Evolutionary conservation across 1,139 yeast genomes (phyloP).

Genomic region (Blastobotrys arbuscula): DNA sequence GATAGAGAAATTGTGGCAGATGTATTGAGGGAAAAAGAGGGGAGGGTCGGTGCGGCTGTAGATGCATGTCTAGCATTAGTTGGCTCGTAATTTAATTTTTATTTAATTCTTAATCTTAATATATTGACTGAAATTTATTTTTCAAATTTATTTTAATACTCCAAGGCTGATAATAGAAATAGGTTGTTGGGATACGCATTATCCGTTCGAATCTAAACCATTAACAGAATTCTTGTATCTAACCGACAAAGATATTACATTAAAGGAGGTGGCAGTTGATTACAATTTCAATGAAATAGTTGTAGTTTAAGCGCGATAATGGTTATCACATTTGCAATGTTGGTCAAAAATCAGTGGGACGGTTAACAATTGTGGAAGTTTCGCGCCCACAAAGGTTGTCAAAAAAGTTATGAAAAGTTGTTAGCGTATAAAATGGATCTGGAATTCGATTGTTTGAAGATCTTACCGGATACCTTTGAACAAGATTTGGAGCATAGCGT

Average conservation of each 20-base stretch:
- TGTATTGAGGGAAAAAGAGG: slow-evolving; percentile 60
- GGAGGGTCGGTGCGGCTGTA: slow-evolving; percentile 67
- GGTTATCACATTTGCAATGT: not conserved
- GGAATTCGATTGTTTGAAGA: not conserved
- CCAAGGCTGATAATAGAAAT: too few species aligned
- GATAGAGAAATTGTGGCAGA: slow-evolving; percentile 67
- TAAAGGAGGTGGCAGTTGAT: not conserved
- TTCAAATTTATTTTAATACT: too few species aligned
- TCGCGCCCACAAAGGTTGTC: too few species aligned
- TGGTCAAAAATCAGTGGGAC: not conserved
- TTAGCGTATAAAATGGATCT: not conserved
- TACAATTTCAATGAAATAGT: not conserved
- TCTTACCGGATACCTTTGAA: not conserved
- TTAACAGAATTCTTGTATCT: not conserved
- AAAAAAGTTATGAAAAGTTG: not conserved
- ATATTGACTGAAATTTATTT: too few species aligned
- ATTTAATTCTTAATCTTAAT: too few species aligned
- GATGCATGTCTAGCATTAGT: slow-evolving; percentile 47
- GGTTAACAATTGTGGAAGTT: too few species aligned
- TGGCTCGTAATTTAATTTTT: slow-evolving; percentile 9
- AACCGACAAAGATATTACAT: not conserved
- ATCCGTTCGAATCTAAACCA: too few species aligned
- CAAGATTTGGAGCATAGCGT: not conserved
- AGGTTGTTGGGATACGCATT: not conserved
- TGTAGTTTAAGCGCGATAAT: not conserved